Evolutionary conservation across 2,329 filamentous ascomycete genomes (phyloP), one percentile per base, ranked within the genome.

Genomic region (Trichoderma citrinoviride): DNA sequence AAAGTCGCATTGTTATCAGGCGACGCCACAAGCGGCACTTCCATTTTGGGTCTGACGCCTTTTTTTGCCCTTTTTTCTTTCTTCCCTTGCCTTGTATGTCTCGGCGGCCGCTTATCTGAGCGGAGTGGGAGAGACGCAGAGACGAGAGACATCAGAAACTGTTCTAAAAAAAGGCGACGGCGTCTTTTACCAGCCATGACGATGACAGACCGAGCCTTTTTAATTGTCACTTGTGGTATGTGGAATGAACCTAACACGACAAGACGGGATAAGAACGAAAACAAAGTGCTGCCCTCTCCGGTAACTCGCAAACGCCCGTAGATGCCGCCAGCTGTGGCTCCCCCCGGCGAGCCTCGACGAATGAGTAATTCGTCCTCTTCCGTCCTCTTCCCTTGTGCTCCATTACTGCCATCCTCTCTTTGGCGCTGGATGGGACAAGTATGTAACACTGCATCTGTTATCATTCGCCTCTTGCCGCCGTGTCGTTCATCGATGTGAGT

Each of bases 1-100:
- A 40, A 33, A 47, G 40, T 29, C 25, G 56, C 56, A 60, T 60
- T 60, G 56, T 60, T 60, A 60, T 60, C 56, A 60, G 56, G 56
- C 56, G 56, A 60, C 56, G 55, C 55, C 55, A 58, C 33, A 43
- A 58, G 56, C 29, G 33, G 29, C 44, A 40, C 56, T 40, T 49
- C 58, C 58, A 41, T 19, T 54, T 62, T 25, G 49, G 58, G 58
- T 44, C 49, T 62, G 58, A 54, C 47, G 57, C 57, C n/a, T 44
- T 14, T 8, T 29, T 56, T 56, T 56, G 15, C 12, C 12, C 33
- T 41, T 25, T 44, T 44, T 44, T n/a, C 23, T n/a, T 29, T 17
- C 19, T 41, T 6, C 44, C 33, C 33, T 12, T 37, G 14, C 3
- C 33, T 12, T 14, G 33, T 5, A 12, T 37, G 33, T 37, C 49